These are phyloP conservation scores for Pyronema omphalodes DNA, from an alignment of 495 filamentous ascomycete species.

Conservation along the genomic window DNA sequence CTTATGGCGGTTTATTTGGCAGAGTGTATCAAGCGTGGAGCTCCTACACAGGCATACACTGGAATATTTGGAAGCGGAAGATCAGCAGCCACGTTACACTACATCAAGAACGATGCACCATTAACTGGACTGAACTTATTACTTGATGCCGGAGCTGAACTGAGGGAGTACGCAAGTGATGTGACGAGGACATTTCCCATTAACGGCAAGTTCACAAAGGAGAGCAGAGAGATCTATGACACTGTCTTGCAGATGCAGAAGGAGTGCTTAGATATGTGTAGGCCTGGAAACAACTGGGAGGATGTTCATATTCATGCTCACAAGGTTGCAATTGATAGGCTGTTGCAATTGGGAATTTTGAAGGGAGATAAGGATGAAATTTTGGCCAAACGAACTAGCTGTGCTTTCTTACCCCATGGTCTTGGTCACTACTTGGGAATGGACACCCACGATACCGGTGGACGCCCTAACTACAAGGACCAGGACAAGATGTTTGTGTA, in stretches of 20 bases:
- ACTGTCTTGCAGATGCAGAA: constrained; percentile 75
- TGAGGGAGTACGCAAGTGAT: constrained; percentile 62
- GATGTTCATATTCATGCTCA: constrained; percentile 65
- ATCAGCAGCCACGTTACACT: constrained; percentile 72
- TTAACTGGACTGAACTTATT: constrained; percentile 54
- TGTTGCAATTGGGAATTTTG: constrained; percentile 59
- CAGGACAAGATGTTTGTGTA: constrained; percentile 70
- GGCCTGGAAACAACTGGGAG: constrained; percentile 68
- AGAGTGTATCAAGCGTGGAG: constrained; percentile 54
- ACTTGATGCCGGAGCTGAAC: constrained; percentile 72
- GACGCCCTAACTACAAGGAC: constrained; percentile 70
- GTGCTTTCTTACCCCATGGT: constrained; percentile 84
- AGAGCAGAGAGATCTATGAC: constrained; percentile 64
- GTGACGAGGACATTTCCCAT: constrained; percentile 84
- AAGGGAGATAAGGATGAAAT: constrained; percentile 47
- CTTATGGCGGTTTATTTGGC: constrained; percentile 61
- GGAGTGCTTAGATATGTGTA: constrained; percentile 51
- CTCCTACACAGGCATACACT: constrained; percentile 65
- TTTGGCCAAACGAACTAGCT: constrained; percentile 51
- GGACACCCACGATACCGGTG: constrained; percentile 88
- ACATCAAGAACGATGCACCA: constrained; percentile 55
- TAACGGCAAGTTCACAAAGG: constrained; percentile 49
- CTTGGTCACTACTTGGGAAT: constrained; percentile 84
- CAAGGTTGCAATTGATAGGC: constrained; percentile 59
- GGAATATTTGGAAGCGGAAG: constrained; percentile 63